Conservation (phyloP, 345 rosid genomes). For the Euphorbia tirucalli region DNA sequence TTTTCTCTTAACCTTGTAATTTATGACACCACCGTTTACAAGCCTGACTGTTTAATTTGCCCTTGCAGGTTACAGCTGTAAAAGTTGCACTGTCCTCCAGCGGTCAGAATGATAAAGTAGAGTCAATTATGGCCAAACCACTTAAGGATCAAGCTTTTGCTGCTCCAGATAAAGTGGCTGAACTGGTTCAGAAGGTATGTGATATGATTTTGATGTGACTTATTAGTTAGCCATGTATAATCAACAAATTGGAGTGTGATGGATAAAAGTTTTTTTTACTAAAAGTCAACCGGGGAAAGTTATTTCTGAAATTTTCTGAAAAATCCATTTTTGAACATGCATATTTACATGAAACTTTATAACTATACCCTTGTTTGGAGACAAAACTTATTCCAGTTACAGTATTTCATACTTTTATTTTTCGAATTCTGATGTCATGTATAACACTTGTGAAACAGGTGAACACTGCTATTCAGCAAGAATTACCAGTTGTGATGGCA, state of each 20-base stretch:
- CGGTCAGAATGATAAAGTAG: constrained; percentile 58
- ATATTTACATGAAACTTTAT: not conserved
- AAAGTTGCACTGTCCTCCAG: constrained; percentile 69
- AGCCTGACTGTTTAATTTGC: constrained; percentile 18
- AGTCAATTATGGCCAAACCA: constrained; percentile 73
- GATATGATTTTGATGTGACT: not conserved
- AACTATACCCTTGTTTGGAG: not conserved
- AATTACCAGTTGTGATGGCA: constrained; percentile 62
- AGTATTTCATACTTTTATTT: not conserved
- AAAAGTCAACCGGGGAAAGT: not conserved
- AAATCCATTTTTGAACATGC: not conserved
- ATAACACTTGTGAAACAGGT: constrained; percentile 46
- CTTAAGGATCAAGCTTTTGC: constrained; percentile 97
- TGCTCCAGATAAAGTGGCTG: constrained; percentile 91
- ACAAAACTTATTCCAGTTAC: not conserved
- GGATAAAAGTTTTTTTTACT: too few species aligned
- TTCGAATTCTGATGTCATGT: constrained; percentile 4
- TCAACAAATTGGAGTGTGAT: not conserved
- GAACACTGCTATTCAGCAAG: constrained; percentile 62
- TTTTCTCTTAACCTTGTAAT: not conserved
- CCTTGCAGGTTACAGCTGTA: constrained; percentile 76
- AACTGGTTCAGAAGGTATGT: constrained; percentile 85
- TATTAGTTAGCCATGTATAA: not conserved
- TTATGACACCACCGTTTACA: not conserved
- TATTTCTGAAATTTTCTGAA: not conserved